Evolutionary conservation across 2,329 filamentous ascomycete genomes (phyloP), one percentile per base, ranked within the genome.

Genomic region (Chaetomiaceae sp.): DNA sequence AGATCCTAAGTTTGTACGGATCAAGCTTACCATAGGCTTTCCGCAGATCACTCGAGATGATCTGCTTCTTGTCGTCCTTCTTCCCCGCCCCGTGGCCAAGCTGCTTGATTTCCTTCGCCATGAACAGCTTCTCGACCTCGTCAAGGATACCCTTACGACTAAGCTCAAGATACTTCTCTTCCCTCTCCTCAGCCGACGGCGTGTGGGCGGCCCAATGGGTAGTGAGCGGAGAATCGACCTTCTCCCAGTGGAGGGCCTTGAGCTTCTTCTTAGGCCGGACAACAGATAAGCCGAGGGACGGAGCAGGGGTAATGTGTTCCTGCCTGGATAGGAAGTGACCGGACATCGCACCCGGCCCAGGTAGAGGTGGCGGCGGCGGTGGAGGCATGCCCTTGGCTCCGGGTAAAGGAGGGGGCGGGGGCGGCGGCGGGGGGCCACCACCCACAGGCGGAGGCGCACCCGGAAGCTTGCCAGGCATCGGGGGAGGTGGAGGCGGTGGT

Each of bases 211-310:
- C 90, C 91, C 91, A 97, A 58, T 96, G 87, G 44, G 91, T 96
- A 41, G 88, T 86, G 63, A 93, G 82, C 18, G 89, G 87, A 43
- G 86, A 79, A 67, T 98, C 93, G 45, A 98, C 88, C 73, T 97
- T 97, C 69, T 98, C 93, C 91, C 93, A 97, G 71, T 98, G 93
- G 57, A 98, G 76, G 49, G 91, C 91, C 80, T 98, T 98, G 67
- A 98, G 88, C 75, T 97, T 98, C 81, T 95, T 97, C 79, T 96
- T 97, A 18, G 93, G 89, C 58, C 91, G 76, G 42, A 89, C 87
- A 50, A 89, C 86, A 29, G 88, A 84, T 58, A 95, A 69, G 35
- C 84, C 81, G 56, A 88, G 73, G 7, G 79, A 77, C 18, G 80
- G 69, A 12, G 75, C 62, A 5, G 75, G 63, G 17, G 71, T 68